phyloP scores from a whole-genome alignment of 495 filamentous ascomycete species.

The Zalerion maritima region DNA sequence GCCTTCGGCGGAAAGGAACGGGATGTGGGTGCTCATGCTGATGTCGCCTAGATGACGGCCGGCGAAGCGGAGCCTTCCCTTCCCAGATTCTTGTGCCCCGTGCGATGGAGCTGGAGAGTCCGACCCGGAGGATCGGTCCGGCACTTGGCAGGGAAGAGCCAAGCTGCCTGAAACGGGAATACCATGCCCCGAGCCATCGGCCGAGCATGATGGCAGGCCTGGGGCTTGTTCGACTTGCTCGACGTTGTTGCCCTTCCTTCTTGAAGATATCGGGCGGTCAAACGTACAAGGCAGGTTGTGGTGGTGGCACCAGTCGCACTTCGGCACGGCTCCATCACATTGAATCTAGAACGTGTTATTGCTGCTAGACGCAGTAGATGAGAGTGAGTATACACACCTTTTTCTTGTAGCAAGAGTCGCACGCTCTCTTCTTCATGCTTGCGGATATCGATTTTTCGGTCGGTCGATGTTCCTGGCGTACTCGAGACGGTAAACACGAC shows the following conservation, averaged over 20 bases:
- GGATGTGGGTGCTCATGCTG: conserved; percentile 31
- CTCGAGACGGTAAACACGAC: no score
- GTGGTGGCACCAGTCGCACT: conserved; percentile 41
- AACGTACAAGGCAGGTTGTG: conserved; percentile 36
- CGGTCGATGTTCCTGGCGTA: no score
- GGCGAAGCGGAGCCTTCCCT: conserved; percentile 33
- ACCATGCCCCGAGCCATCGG: not conserved
- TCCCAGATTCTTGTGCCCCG: no score
- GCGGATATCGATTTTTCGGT: no score
- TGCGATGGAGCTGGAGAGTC: no score
- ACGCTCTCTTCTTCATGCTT: no score
- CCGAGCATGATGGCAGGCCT: conserved; percentile 1
- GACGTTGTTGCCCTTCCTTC: conserved; percentile 16
- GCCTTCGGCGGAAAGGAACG: conserved; percentile 29
- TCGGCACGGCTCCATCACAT: conserved; percentile 29
- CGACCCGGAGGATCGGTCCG: no score
- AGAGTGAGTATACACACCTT: conserved; percentile 21
- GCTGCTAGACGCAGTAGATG: conserved; percentile 1
- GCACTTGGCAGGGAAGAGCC: no score
- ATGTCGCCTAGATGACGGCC: conserved; percentile 31
- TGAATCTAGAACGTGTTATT: conserved; percentile 28
- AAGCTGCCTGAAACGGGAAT: no score
- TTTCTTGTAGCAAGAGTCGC: conserved; percentile 35
- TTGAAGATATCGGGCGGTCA: conserved; percentile 22
- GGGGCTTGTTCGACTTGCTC: conserved; percentile 15